These are phyloP conservation scores for Fusarium palustre DNA, from an alignment of 2,329 filamentous ascomycete genomes.

Conservation along the genomic window DNA sequence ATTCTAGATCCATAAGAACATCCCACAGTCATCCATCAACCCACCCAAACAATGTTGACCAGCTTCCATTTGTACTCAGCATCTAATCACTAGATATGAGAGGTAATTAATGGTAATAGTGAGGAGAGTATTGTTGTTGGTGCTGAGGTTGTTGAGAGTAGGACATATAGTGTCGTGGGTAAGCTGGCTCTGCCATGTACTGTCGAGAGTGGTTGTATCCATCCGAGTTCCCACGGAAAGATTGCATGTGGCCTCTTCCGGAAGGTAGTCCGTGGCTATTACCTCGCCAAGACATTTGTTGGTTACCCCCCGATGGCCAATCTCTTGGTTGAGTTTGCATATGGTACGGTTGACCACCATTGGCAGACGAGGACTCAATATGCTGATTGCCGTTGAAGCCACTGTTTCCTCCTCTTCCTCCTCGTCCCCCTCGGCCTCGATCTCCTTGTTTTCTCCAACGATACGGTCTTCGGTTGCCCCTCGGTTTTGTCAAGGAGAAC, in stretches of 20 bases:
- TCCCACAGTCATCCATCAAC: too few species aligned
- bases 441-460: neutral
- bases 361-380: neutral
- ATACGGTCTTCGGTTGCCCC: conserved; percentile 53
- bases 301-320: neutral
- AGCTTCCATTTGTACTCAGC: too few species aligned
- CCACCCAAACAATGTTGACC: too few species aligned
- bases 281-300: neutral
- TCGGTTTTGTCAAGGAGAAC: conserved; percentile 64
- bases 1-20: too few species aligned
- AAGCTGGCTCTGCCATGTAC: neutral
- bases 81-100: too few species aligned
- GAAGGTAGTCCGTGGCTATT: neutral
- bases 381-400: conserved; percentile 11
- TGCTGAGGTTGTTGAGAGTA: neutral
- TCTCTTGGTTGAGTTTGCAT: neutral
- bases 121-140: too few species aligned
- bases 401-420: conserved; percentile 5
- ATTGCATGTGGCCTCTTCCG: neutral
- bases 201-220: neutral
- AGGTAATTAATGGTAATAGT: too few species aligned
- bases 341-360: neutral
- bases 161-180: neutral
- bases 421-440: conserved; percentile 39
- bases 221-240: neutral